A percentile compares a stretch with the other conserved stretches of the same genome.
phyloP scores from a whole-genome alignment of 148 eudicot genomes.

The Rhododendron vialii region DNA sequence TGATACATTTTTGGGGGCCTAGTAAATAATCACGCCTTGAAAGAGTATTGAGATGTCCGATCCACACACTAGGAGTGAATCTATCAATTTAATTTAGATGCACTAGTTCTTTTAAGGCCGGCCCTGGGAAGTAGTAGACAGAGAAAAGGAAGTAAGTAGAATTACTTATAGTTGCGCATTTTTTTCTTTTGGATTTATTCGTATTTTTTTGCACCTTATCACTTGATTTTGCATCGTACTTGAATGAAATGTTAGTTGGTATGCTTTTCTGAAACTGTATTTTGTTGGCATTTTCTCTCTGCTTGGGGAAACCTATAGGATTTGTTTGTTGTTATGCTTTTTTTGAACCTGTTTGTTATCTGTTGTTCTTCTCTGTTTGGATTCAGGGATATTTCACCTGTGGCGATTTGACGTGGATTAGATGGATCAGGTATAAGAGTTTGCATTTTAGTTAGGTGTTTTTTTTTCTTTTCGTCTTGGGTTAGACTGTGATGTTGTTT shows the following conservation, averaged over 20 bases:
- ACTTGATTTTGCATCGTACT: not conserved
- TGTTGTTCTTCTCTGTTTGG: not conserved
- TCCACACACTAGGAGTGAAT: not conserved
- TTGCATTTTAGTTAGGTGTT: not conserved
- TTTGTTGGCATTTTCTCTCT: not conserved
- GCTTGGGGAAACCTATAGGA: not conserved
- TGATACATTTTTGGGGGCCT: not conserved
- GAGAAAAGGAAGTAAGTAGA: not conserved
- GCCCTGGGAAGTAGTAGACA: not conserved
- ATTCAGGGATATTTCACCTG: not conserved
- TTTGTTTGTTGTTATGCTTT: not conserved
- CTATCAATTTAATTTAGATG: not conserved
- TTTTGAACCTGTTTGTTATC: not conserved
- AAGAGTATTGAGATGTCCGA: not conserved
- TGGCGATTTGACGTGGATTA: not conserved
- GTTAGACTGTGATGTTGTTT: not conserved
- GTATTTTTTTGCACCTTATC: not conserved
- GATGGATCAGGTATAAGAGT: conserved; percentile 9
- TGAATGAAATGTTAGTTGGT: not conserved
- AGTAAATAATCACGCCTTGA: not conserved
- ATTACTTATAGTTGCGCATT: not conserved
- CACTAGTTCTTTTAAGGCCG: not conserved
- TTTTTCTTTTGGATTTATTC: not conserved
- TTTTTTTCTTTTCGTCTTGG: not conserved
- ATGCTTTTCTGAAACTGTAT: not conserved